These are phyloP conservation scores for Verticillium dahliae DNA, from an alignment of 2,329 filamentous ascomycete genomes.

Conservation along the genomic window DNA sequence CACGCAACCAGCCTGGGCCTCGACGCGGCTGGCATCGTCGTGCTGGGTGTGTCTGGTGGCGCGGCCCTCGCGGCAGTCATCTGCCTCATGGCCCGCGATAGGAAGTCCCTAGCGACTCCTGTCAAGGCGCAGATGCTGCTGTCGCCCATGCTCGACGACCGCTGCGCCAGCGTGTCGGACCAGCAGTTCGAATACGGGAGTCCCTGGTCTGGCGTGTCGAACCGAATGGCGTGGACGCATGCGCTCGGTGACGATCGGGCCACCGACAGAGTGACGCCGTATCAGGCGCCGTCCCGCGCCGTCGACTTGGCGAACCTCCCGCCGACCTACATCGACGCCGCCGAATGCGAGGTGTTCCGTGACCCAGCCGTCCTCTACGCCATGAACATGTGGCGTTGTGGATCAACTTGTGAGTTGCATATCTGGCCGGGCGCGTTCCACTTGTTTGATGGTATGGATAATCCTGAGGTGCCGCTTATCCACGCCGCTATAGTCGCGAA, in stretches of 20 bases:
- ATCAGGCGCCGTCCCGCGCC: conserved; percentile 12
- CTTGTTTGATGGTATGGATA: conserved; percentile 11
- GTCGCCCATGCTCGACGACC: conserved; percentile 16
- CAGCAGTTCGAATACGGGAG: conserved; percentile 14
- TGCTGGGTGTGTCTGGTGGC: conserved; percentile 10
- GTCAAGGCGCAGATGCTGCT: conserved; percentile 15
- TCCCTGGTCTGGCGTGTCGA: conserved; percentile 11
- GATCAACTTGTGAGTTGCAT: conserved; percentile 14
- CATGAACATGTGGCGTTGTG: conserved; percentile 12
- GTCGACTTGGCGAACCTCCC: conserved; percentile 12
- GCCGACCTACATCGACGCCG: conserved; percentile 14
- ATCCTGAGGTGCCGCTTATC: conserved; percentile 10
- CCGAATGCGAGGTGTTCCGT: conserved; percentile 14
- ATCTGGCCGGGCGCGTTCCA: conserved; percentile 15
- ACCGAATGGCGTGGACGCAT: conserved; percentile 11
- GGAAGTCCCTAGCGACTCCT: conserved; percentile 3
- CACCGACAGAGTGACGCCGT: conserved; percentile 6
- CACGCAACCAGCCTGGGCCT: conserved; percentile 10
- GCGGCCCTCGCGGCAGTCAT: not conserved
- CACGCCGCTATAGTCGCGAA: conserved; percentile 10
- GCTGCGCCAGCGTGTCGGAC: conserved; percentile 10
- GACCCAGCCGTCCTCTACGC: conserved; percentile 13
- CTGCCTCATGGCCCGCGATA: conserved; percentile 12
- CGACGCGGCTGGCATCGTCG: conserved; percentile 10
- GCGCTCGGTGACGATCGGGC: conserved; percentile 9